Percentiles rank a stretch among this genome's conserved stretches.
These are phyloP conservation scores for Xylaria cubensis DNA, from an alignment of 495 filamentous ascomycete genomes.

Conservation along the genomic window DNA sequence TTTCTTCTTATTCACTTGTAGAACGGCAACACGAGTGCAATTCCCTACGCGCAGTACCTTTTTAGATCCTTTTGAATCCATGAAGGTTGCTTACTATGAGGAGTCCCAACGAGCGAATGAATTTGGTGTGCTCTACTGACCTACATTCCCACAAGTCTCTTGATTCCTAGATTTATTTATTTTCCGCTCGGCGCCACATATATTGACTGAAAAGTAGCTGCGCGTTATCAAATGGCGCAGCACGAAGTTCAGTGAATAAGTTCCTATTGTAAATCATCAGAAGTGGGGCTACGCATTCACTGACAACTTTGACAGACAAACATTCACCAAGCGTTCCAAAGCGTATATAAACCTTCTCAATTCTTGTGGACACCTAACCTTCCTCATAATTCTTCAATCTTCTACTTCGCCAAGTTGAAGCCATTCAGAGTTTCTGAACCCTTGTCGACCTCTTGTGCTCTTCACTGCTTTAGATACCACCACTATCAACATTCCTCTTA, in stretches of 20 bases:
- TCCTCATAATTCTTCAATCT: background rate
- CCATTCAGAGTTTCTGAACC: background rate
- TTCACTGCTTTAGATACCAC: background rate
- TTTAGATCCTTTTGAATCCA: background rate
- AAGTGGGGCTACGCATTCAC: background rate
- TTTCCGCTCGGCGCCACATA: background rate
- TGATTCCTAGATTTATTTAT: background rate
- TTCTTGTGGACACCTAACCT: background rate
- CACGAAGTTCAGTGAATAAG: too few species aligned
- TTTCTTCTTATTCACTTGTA: background rate
- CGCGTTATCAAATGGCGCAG: background rate
- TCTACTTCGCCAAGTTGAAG: background rate
- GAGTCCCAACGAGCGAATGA: background rate
- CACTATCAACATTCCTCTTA: background rate
- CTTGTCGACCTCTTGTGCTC: background rate
- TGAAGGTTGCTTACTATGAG: background rate
- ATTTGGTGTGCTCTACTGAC: background rate
- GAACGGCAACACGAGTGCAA: background rate
- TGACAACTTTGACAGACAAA: background rate
- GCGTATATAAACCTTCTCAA: background rate
- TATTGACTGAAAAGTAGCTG: background rate
- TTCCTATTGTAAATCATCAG: background rate
- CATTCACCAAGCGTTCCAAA: background rate
- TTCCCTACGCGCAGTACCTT: background rate
- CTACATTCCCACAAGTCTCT: background rate